Evolutionary conservation across 768 basidiomycete species (phyloP), one percentile per base, ranked within the genome.

Genomic region (Multifurca ochricompacta): DNA sequence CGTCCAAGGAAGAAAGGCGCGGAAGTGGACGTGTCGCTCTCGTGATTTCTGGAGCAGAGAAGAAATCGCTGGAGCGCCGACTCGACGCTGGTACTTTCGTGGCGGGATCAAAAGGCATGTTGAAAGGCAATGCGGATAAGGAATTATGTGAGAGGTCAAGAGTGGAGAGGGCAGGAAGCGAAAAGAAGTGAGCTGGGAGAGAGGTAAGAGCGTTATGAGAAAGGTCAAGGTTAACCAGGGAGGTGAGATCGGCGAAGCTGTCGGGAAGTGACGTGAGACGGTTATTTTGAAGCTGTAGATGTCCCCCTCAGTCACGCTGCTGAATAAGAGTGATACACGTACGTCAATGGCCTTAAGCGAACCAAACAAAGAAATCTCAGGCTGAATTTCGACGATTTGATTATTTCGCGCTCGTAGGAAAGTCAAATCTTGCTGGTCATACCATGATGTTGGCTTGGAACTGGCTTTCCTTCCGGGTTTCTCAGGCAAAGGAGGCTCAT

Each of bases 341-440:
- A 89, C 89, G 67, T 92, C 90, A 36, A 92, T 62, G 1, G 74
- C 78, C 68, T 90, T 91, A 48, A 92, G 71, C 3, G 86, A 87
- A 3, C 89, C 89, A 64, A 92, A 92, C 41, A 91, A 73, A 0
- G 85, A 85, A 13, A 92, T 83, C 65, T 92, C 90, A 21, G 81
- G 82, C 60, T 91, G 89, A 27, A 92, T 75, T 63, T 87, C 85
- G 16, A 77, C 59, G 37, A 92, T 90, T 18, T 85, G 82, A 62
- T 92, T 91, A 62, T 82, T 85, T 79, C 84, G 85, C 14, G 81
- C 82, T 64, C 89, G 91, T 39, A 92, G 69, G 4, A 85, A 71
- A 34, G 79, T 77, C 19, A 92, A 69, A 67, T 92, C 89, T 64
- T 86, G 83, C 1, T 84, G 84, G 64, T 91, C 88, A 61, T 82